These are phyloP conservation scores for Hypoxylon sp. DNA, from an alignment of 2,329 filamentous ascomycete genomes.

Conservation along the genomic window DNA sequence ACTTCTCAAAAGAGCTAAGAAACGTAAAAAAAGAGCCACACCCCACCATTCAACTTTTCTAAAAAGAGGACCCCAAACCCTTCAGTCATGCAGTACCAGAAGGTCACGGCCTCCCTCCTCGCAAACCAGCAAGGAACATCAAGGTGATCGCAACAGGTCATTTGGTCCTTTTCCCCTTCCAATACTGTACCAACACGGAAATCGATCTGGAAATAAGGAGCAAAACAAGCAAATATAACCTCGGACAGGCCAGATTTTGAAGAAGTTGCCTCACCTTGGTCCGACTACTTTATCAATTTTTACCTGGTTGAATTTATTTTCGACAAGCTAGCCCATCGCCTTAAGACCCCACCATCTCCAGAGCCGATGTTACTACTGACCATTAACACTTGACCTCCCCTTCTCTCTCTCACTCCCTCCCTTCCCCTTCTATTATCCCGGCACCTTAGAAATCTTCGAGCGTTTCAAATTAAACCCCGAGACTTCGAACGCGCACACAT, in stretches of 20 bases:
- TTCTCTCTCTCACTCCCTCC: background rate
- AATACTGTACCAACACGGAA: conserved; percentile 24
- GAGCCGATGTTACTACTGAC: conserved; percentile 34
- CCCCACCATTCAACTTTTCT: conserved; percentile 40
- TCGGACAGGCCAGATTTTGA: background rate
- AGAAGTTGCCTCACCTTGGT: background rate
- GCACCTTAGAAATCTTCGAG: conserved; percentile 7
- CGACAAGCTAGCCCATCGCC: background rate
- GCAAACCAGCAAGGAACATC: conserved; percentile 35
- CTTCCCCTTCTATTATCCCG: conserved; percentile 1
- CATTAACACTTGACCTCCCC: conserved; percentile 34
- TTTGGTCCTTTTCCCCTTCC: conserved; percentile 12
- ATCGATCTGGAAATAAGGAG: conserved; percentile 8
- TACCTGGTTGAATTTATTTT: conserved; percentile 10
- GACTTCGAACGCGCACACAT: conserved; percentile 22
- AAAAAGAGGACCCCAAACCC: conserved; percentile 33
- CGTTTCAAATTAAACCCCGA: background rate
- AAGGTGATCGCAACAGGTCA: conserved; percentile 28
- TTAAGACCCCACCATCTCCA: conserved; percentile 38
- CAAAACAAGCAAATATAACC: conserved; percentile 11
- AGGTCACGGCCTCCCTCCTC: conserved; percentile 30
- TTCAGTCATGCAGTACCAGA: conserved; percentile 37
- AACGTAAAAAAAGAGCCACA: conserved; percentile 26
- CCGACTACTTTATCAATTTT: background rate
- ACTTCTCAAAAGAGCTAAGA: conserved; percentile 36